Base-by-base conservation (phyloP, 306 rosid species). In the Benincasa hispida region DNA sequence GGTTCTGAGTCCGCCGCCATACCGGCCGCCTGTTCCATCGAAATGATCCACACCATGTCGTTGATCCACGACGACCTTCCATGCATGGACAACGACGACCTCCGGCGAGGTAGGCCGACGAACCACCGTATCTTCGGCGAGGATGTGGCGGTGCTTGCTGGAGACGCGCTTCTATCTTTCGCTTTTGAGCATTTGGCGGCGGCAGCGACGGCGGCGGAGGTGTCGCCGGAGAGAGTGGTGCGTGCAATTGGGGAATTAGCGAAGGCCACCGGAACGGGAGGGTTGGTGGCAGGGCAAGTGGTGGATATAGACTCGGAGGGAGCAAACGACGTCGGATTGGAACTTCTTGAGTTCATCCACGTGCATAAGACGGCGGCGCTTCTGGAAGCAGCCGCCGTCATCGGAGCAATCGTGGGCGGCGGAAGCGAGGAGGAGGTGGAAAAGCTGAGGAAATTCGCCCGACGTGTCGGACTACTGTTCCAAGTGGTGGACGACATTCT, bases 11-110 rank as follows among this genome's bases (percentile, higher is more conserved):
- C 60, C 13, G 56, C 77, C 1, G 85, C 92, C 28, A 69, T 88
- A 57, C 84, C 92, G 0, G 76, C 92, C 0, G 89, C 92, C 0
- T 86, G 90, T 28, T 88, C 90, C 8, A 51, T 86, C 12, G 92
- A 88, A 81, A 88, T 88, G 87, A 85, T 88, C 42, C 92, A 88
- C 35, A 86, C 90, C 77, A 88, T 88, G 92, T 88, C 90, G 2
- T 77, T 88, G 5, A 85, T 88, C 76, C 92, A 88, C 80, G 90
- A 88, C 35, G 92, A 88, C 9, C 47, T 88, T 2, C 90, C 90
- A 1, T 86, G 92, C 65, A 88, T 88, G 92, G 92, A 88, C 61
- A 86, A 88, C 80, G 92, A 88, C n/a, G 90, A 86, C 76, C 85
- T 88, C 78, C 85, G 92, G 10, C 86, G 90, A 2, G 92, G 92